Conservation (phyloP, 208 protist genomes). For the Kentomonas sorsogonicus region DNA sequence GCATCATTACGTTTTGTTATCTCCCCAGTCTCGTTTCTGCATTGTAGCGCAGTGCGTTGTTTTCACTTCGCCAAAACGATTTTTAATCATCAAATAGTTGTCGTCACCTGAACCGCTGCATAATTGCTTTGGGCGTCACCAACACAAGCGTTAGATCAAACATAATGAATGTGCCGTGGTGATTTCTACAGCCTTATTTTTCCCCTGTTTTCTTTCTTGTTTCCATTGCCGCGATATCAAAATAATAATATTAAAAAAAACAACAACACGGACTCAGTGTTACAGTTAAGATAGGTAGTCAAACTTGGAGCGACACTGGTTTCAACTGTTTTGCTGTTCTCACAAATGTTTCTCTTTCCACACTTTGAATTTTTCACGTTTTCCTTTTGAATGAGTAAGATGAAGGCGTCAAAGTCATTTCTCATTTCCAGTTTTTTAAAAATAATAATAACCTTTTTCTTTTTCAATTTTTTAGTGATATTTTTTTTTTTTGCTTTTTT, state of each 20-base stretch:
- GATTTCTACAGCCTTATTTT: background rate
- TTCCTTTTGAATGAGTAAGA: constrained; percentile 6
- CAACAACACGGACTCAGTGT: background rate
- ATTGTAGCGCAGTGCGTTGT: too few species aligned
- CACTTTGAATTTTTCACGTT: constrained; percentile 11
- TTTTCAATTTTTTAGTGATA: constrained; percentile 13
- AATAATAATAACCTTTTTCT: background rate
- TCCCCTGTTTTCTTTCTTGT: background rate
- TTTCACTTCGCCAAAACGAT: too few species aligned
- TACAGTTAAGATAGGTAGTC: background rate
- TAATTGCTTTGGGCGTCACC: too few species aligned
- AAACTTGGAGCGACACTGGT: background rate
- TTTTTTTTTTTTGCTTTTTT: constrained; percentile 14
- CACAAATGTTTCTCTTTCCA: background rate
- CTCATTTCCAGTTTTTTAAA: too few species aligned
- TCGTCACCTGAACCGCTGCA: too few species aligned
- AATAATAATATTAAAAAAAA: constrained; percentile 3
- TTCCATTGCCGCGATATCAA: background rate
- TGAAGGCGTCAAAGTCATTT: too few species aligned
- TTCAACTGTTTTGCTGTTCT: constrained; percentile 5
- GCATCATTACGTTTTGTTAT: too few species aligned
- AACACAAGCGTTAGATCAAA: too few species aligned
- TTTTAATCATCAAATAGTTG: too few species aligned
- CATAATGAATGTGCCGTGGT: too few species aligned
- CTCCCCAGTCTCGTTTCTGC: too few species aligned